Conservation (phyloP, 108 stramenopile species). For the Cyclostephanos tholiformis region DNA sequence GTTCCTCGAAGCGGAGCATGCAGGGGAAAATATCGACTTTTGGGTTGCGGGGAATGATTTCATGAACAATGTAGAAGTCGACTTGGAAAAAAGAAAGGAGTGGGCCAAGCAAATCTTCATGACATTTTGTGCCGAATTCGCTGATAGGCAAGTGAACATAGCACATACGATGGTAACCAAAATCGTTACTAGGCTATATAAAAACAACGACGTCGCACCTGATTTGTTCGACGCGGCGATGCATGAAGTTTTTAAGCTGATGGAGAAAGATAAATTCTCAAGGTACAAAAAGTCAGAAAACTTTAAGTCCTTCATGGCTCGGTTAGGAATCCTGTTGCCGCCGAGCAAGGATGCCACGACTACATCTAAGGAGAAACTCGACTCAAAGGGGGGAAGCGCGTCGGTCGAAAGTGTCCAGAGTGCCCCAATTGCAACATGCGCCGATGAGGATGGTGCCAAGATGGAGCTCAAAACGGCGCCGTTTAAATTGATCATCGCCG, state of each 20-base stretch:
- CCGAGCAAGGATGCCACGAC: background rate
- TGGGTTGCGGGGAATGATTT: constrained; percentile 44
- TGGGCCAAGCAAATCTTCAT: constrained; percentile 34
- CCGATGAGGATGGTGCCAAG: background rate
- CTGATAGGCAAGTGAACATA: constrained; percentile 49
- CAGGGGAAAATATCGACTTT: constrained; percentile 60
- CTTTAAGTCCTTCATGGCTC: constrained; percentile 35
- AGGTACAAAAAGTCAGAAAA: constrained; percentile 49
- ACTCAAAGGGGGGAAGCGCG: background rate
- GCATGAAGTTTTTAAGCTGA: constrained; percentile 44
- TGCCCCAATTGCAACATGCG: background rate
- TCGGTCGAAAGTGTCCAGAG: background rate
- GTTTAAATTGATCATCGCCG: constrained; percentile 28
- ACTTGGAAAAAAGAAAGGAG: constrained; percentile 15
- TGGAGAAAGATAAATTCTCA: constrained; percentile 53
- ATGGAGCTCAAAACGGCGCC: background rate
- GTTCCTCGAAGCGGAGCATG: constrained; percentile 48
- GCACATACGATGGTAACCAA: constrained; percentile 33
- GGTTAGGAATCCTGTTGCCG: constrained; percentile 23
- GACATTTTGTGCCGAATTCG: constrained; percentile 32
- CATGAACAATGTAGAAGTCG: constrained; percentile 5
- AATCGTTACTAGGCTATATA: constrained; percentile 20
- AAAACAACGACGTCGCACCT: constrained; percentile 7
- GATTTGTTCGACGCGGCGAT: constrained; percentile 44
- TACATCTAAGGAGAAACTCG: background rate